Conservation (phyloP, 2,329 filamentous ascomycete genomes). For the Didymella sp. region DNA sequence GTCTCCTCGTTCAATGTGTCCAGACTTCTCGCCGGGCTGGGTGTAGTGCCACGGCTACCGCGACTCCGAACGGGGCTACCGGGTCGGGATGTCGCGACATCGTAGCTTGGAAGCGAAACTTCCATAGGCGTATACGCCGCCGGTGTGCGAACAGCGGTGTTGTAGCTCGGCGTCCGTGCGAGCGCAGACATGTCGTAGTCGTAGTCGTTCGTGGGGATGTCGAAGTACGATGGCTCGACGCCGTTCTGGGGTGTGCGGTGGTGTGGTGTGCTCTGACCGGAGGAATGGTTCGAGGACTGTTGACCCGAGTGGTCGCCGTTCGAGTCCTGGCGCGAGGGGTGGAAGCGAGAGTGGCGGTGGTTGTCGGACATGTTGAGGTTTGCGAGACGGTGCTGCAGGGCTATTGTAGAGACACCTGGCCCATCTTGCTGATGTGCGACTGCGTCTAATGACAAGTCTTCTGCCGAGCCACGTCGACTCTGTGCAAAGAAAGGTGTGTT, state of each 20-base stretch:
- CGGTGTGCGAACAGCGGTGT: slow-evolving; percentile 57
- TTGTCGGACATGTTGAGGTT: slow-evolving; percentile 55
- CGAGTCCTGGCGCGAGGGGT: slow-evolving; percentile 25
- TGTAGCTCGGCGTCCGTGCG: slow-evolving; percentile 59
- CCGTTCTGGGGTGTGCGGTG: slow-evolving; percentile 33
- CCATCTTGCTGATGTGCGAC: slow-evolving; percentile 43
- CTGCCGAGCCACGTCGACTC: slow-evolving; percentile 75
- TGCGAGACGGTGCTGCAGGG: slow-evolving; percentile 72
- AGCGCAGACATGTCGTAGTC: slow-evolving; percentile 55
- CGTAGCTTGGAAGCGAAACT: slow-evolving; percentile 53
- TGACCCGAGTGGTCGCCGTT: slow-evolving; percentile 18
- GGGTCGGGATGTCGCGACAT: slow-evolving; percentile 55
- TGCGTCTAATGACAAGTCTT: slow-evolving; percentile 72
- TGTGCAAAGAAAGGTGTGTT: slow-evolving; percentile 80
- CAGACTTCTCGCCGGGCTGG: slow-evolving; percentile 44
- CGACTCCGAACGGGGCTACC: slow-evolving; percentile 47
- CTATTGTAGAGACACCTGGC: slow-evolving; percentile 61
- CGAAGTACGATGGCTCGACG: slow-evolving; percentile 33
- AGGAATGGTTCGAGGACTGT: slow-evolving; percentile 41
- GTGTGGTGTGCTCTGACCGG: slow-evolving; percentile 47
- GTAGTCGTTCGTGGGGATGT: slow-evolving; percentile 32
- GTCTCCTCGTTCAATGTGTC: slow-evolving; percentile 49
- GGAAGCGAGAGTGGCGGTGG: slow-evolving; percentile 37
- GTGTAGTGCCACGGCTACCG: slow-evolving; percentile 41
- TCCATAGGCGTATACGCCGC: slow-evolving; percentile 50